Percentiles rank a stretch among this genome's conserved stretches.
Conservation (phyloP, 768 basidiomycete species). For the Suillus fuscotomentosus region DNA sequence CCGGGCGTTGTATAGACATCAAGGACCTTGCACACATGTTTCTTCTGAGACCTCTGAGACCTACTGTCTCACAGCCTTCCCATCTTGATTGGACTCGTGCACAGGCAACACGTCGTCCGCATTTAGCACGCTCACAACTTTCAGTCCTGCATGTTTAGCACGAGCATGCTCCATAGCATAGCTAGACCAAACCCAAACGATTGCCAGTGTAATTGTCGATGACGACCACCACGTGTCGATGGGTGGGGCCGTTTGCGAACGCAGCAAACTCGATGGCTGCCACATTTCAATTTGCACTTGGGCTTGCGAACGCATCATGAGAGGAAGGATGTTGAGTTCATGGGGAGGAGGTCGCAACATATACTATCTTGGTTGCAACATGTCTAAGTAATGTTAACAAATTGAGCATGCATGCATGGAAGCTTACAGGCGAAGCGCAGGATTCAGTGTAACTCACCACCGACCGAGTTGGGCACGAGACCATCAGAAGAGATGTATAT, state of each 20-base stretch:
- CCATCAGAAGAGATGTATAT: slow-evolving; percentile 33
- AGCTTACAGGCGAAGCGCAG: slow-evolving; percentile 38
- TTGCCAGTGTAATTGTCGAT: slow-evolving; percentile 56
- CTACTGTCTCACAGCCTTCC: slow-evolving; percentile 33
- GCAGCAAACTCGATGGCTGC: slow-evolving; percentile 48
- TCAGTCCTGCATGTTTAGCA: slow-evolving; percentile 27
- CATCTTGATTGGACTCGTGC: slow-evolving; percentile 14
- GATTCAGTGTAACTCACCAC: slow-evolving; percentile 42
- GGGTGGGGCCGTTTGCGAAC: slow-evolving; percentile 14
- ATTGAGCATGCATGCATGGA: slow-evolving; percentile 25
- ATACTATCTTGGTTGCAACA: not conserved
- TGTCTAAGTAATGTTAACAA: not conserved
- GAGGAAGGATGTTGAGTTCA: slow-evolving; percentile 43
- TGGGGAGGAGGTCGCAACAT: slow-evolving; percentile 12
- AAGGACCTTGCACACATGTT: slow-evolving; percentile 56
- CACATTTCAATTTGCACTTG: slow-evolving; percentile 58
- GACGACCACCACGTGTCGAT: slow-evolving; percentile 31
- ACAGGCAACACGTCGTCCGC: slow-evolving; percentile 55
- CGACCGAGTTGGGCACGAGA: slow-evolving; percentile 32
- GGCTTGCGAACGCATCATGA: slow-evolving; percentile 64
- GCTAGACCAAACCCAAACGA: slow-evolving; percentile 57
- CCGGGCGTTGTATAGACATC: slow-evolving; percentile 41
- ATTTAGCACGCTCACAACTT: slow-evolving; percentile 32
- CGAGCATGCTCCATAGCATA: slow-evolving; percentile 49
- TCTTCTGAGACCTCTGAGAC: slow-evolving; percentile 46